phyloP scores from a whole-genome alignment of 805 yeast species.

The Wickerhamiella dianesei region DNA sequence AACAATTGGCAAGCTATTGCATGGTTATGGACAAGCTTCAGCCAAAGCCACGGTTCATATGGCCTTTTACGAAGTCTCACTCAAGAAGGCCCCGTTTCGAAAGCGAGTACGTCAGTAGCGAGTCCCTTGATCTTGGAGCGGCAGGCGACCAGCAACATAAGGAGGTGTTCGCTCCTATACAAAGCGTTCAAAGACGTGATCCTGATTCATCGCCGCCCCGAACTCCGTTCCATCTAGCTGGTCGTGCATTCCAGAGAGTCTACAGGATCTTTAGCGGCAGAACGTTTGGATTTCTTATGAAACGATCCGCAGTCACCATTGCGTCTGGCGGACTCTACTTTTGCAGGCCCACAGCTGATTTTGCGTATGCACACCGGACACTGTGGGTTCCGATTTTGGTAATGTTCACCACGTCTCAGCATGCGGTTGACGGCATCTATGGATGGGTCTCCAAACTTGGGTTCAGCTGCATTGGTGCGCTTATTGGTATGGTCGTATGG shows the following conservation, averaged over 20 bases:
- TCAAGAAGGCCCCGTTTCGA: conserved; percentile 8
- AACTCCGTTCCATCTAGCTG: conserved; percentile 15
- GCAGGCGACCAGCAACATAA: background rate
- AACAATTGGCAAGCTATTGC: conserved; percentile 5
- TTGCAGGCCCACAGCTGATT: conserved; percentile 17
- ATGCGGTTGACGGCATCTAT: conserved; percentile 25
- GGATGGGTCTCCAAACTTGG: conserved; percentile 19
- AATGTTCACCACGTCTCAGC: conserved; percentile 20
- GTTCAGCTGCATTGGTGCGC: conserved; percentile 22
- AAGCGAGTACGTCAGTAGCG: conserved; percentile 2
- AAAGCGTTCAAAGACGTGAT: conserved; percentile 14
- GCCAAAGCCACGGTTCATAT: conserved; percentile 2
- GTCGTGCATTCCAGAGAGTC: conserved; percentile 3
- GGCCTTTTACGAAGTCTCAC: conserved; percentile 6
- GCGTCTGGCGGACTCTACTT: conserved; percentile 16
- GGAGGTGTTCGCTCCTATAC: conserved; percentile 2
- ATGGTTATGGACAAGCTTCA: conserved; percentile 2
- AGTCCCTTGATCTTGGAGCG: background rate
- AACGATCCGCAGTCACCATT: conserved; percentile 15
- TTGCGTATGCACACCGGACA: conserved; percentile 15
- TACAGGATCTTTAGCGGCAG: conserved; percentile 3
- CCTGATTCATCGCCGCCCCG: conserved; percentile 23
- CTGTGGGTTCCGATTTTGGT: conserved; percentile 26
- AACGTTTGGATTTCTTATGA: conserved; percentile 13
- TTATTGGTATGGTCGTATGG: conserved; percentile 26